Evolutionary conservation across 176 grass and related monocot species (phyloP).

Genomic region (Cocos nucifera): DNA sequence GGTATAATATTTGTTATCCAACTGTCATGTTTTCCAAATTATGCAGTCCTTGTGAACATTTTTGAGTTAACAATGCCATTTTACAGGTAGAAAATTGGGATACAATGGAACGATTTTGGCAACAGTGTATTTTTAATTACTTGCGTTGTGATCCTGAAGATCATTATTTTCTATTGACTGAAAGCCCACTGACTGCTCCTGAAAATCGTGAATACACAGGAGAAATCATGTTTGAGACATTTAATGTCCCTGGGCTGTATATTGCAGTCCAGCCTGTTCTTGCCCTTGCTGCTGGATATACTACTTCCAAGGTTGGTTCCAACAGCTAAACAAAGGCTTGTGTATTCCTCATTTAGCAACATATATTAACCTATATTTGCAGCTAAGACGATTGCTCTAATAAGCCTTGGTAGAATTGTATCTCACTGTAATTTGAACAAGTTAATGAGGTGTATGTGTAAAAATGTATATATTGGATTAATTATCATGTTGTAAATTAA

Average conservation of each 20-base stretch:
- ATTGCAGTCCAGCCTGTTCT: slow-evolving; percentile 87
- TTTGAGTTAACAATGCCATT: background rate
- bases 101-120: slow-evolving; percentile 99
- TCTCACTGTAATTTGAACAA: too few relatives aligned
- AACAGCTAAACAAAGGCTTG: background rate
- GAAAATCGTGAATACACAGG: slow-evolving; percentile 85
- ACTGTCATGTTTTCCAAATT: background rate
- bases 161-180: slow-evolving; percentile 91
- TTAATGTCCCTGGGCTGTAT: slow-evolving; percentile 91
- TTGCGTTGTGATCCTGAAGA: slow-evolving; percentile 86
- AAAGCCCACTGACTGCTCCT: slow-evolving; percentile 81
- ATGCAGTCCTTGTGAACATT: background rate
- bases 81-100: slow-evolving; percentile 93
- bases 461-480: too few relatives aligned
- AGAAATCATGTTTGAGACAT: slow-evolving; percentile 99
- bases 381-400: background rate
- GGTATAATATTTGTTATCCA: slow-evolving; percentile 24
- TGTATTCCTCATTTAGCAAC: too few relatives aligned
- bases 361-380: background rate
- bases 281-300: slow-evolving; percentile 92
- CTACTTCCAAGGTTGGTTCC: slow-evolving; percentile 74
- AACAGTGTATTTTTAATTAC: slow-evolving; percentile 92
- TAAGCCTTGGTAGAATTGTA: too few relatives aligned
- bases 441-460: too few relatives aligned
- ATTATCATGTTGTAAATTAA: too few relatives aligned